Conservation (phyloP, 495 filamentous ascomycete genomes). For the Evernia prunastri region DNA sequence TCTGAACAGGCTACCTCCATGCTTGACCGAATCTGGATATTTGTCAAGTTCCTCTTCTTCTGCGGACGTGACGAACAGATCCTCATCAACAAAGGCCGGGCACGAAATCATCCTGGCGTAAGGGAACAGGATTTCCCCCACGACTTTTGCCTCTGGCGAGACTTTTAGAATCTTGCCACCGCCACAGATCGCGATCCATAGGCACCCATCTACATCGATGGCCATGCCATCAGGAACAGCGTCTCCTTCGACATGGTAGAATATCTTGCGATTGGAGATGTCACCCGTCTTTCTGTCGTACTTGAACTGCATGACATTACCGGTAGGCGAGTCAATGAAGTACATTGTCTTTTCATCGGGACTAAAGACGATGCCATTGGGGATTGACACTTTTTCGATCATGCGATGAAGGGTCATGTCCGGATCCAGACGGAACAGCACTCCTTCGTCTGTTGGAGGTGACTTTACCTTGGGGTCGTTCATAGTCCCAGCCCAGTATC, state of each 20-base stretch:
- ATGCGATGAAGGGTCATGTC: conserved; percentile 54
- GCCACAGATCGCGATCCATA: conserved; percentile 76
- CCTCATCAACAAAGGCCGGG: conserved; percentile 63
- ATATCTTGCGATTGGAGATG: conserved; percentile 60
- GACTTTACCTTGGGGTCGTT: conserved; percentile 50
- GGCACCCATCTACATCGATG: conserved; percentile 62
- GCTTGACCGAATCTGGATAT: conserved; percentile 51
- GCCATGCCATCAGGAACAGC: conserved; percentile 70
- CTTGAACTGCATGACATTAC: conserved; percentile 66
- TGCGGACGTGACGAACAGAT: conserved; percentile 70
- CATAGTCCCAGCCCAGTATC: conserved; percentile 89
- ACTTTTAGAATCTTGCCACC: conserved; percentile 63
- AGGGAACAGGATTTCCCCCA: conserved; percentile 60
- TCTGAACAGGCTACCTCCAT: conserved; percentile 59
- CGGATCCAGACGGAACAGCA: conserved; percentile 58
- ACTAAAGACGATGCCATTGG: conserved; percentile 77
- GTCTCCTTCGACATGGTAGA: conserved; percentile 51
- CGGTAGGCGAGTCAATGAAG: conserved; percentile 72
- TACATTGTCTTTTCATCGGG: conserved; percentile 69
- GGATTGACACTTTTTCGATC: conserved; percentile 64
- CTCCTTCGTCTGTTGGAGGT: conserved; percentile 39
- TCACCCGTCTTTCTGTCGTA: conserved; percentile 57
- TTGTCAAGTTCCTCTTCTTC: conserved; percentile 48
- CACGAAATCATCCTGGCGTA: conserved; percentile 62
- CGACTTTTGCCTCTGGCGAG: conserved; percentile 53